These are phyloP conservation scores for Dendrobium officinale DNA, from an alignment of 106 monocot genomes.

Conservation along the genomic window DNA sequence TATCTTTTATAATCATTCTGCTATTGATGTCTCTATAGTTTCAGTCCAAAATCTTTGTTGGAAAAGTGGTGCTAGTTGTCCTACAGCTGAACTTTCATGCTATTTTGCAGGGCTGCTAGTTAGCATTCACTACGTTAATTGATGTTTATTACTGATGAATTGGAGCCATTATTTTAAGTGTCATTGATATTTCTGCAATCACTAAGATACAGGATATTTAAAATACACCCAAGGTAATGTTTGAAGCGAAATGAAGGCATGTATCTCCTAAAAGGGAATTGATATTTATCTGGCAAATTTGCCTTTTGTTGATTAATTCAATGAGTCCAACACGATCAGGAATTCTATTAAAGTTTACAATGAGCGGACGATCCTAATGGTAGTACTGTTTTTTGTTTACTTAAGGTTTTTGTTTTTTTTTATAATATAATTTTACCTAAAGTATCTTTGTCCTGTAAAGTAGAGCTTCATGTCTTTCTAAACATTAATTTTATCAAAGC, in stretches of 20 bases:
- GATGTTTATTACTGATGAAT: neutral
- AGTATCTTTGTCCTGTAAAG: too few species aligned
- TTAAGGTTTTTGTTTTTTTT: too few species aligned
- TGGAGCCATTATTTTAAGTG: neutral
- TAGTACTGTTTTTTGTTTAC: too few species aligned
- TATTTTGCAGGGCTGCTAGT: neutral
- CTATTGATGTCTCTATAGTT: too few species aligned
- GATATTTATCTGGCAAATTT: neutral
- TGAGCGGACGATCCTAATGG: too few species aligned
- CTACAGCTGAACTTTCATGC: neutral
- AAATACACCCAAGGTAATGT: neutral
- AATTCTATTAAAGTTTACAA: neutral
- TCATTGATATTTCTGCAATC: neutral
- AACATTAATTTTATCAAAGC: too few species aligned
- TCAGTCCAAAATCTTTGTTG: too few species aligned
- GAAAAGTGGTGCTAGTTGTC: too few species aligned
- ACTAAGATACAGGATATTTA: neutral
- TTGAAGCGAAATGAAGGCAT: neutral
- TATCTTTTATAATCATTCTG: neutral
- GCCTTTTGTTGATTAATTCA: neutral
- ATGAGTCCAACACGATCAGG: neutral
- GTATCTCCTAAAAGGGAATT: neutral
- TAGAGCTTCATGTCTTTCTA: too few species aligned
- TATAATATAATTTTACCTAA: too few species aligned
- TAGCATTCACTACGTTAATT: neutral